Conservation (phyloP, 2,329 filamentous ascomycete genomes). For the Aspergillus fructus region DNA sequence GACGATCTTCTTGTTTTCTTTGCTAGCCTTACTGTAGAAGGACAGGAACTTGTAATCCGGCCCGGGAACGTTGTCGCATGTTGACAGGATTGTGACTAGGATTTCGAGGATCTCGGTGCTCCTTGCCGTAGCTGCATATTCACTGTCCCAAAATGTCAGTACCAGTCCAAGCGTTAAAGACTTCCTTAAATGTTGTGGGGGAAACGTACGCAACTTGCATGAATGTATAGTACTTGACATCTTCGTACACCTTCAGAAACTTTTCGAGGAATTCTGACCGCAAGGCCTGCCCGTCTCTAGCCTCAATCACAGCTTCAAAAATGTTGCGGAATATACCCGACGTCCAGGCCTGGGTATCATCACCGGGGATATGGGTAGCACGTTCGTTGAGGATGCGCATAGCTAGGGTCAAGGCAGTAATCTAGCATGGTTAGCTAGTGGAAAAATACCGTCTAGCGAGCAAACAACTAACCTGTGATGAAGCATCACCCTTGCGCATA, state of each 20-base stretch:
- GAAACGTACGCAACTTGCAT: slow-evolving; percentile 65
- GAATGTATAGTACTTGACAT: slow-evolving; percentile 82
- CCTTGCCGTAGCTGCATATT: slow-evolving; percentile 32
- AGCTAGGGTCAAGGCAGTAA: slow-evolving; percentile 70
- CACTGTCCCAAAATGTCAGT: slow-evolving; percentile 22
- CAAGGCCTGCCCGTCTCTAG: slow-evolving; percentile 58
- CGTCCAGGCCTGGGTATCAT: slow-evolving; percentile 68
- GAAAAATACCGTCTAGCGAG: not conserved
- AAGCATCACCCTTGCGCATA: slow-evolving; percentile 59
- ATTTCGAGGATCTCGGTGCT: slow-evolving; percentile 32
- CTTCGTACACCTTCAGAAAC: slow-evolving; percentile 76
- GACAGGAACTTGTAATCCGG: slow-evolving; percentile 36
- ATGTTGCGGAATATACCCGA: slow-evolving; percentile 65
- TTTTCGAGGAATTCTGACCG: slow-evolving; percentile 73
- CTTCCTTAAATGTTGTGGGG: no score
- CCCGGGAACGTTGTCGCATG: slow-evolving; percentile 66
- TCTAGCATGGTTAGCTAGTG: slow-evolving; percentile 39
- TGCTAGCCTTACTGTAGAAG: slow-evolving; percentile 50
- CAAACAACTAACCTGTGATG: slow-evolving; percentile 46
- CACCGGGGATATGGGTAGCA: slow-evolving; percentile 60
- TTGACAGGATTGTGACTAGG: slow-evolving; percentile 39
- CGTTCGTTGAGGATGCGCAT: slow-evolving; percentile 87
- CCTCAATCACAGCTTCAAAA: slow-evolving; percentile 60
- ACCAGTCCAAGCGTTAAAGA: not conserved
- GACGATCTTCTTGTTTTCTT: slow-evolving; percentile 67